Evolutionary conservation across 2,329 filamentous ascomycete species (phyloP).

Genomic region (Cercospora citrullina): DNA sequence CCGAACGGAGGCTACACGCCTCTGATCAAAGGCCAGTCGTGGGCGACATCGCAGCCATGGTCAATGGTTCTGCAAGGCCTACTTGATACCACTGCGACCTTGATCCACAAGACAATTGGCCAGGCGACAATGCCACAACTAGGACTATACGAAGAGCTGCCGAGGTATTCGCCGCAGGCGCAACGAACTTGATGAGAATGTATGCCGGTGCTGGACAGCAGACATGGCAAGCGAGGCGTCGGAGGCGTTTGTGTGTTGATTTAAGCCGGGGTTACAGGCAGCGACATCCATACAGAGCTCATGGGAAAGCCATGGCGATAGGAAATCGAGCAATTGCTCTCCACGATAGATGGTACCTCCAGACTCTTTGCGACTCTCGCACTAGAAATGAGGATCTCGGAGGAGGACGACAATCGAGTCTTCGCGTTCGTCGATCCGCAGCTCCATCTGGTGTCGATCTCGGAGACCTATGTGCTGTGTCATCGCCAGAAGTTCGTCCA

Average conservation of each 20-base stretch:
- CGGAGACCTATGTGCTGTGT: background rate
- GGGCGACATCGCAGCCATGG: slow-evolving; percentile 19
- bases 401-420: background rate
- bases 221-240: background rate
- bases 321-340: background rate
- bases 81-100: slow-evolving; percentile 19
- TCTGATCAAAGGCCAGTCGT: slow-evolving; percentile 20
- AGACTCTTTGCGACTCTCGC: background rate
- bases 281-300: background rate
- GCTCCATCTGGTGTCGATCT: background rate
- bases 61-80: slow-evolving; percentile 20
- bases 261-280: background rate
- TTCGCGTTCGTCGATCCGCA: background rate
- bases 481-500: background rate
- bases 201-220: background rate
- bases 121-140: slow-evolving; percentile 16
- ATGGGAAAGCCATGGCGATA: too few species aligned
- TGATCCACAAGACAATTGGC: slow-evolving; percentile 20
- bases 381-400: background rate
- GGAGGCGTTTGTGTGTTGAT: background rate
- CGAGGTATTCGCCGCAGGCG: slow-evolving; percentile 9
- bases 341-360: background rate
- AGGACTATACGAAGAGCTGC: slow-evolving; percentile 17
- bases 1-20: slow-evolving; percentile 16
- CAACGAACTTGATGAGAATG: background rate